Evolutionary conservation across 2,329 filamentous ascomycete species (phyloP).

Genomic region (Dothistroma septosporum): DNA sequence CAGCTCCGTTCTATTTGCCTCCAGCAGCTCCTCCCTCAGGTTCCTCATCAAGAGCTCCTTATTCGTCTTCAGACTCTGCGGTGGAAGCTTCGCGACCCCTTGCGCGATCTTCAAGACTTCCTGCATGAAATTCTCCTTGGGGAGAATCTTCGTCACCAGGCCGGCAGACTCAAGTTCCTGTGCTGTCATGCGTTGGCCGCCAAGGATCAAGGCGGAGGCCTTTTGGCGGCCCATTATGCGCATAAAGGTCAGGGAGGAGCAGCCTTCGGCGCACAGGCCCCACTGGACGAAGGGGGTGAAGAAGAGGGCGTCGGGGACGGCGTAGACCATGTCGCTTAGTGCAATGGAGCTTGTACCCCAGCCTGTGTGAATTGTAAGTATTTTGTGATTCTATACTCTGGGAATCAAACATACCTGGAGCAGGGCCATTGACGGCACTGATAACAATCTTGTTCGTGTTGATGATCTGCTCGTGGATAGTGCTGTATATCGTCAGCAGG

Average conservation of each 20-base stretch:
- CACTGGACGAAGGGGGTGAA: constrained; percentile 28
- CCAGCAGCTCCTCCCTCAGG: constrained; percentile 19
- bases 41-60: constrained; percentile 21
- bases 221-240: constrained; percentile 24
- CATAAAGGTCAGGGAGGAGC: constrained; percentile 18
- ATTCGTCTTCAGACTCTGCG: constrained; percentile 19
- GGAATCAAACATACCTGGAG: constrained; percentile 13
- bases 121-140: constrained; percentile 17
- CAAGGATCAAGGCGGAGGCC: constrained; percentile 22
- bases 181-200: constrained; percentile 18
- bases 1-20: constrained; percentile 21
- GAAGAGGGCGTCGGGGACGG: constrained; percentile 20
- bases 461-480: constrained; percentile 22
- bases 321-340: constrained; percentile 24
- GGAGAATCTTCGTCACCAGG: constrained; percentile 20
- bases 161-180: constrained; percentile 19
- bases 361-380: constrained; percentile 4
- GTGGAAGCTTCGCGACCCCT: constrained; percentile 19
- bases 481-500: neutral
- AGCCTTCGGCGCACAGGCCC: constrained; percentile 25
- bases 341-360: constrained; percentile 20
- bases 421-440: constrained; percentile 23
- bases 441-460: constrained; percentile 21
- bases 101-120: constrained; percentile 21
- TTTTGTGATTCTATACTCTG: neutral